Base-by-base conservation (phyloP, 2,329 filamentous ascomycete genomes). In the Aspergillus hortae region DNA sequence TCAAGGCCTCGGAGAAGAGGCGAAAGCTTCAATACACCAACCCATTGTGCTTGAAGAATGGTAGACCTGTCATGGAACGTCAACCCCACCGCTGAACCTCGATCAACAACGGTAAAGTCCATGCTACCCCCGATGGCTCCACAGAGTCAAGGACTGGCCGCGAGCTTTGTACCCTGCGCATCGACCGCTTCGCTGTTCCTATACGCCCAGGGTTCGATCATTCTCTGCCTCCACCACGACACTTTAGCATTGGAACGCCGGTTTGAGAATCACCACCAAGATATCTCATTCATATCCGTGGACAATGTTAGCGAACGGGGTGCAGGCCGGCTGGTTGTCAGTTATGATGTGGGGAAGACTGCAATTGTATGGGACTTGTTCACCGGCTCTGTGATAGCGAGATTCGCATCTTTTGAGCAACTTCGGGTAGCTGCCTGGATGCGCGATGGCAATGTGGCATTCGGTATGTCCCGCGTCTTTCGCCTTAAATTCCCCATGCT, bases 281-380 rank as follows among this genome's bases (percentile, higher is more conserved):
- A 95, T 59, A 85, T 99, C 27, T 81, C 87, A 50, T 81, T 96
- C 64, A 84, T 99, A 49, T 86, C 87, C 1, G 91, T 95, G 48
- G 94, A 99, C 70, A 97, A 92, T 66, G 85, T 89, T 51, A 96
- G 92, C 70, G 92, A 96, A 61, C 77, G 85, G 55, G 92, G 92
- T 3, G 86, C 87, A 1, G 94, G 92, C 25, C 81, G 92, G 57
- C 75, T 95, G 54, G 91, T 95, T 2, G 90, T 96, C 56, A 97
- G 91, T 74, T 96, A 96, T 65, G 94, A 99, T 77, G 83, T 83
- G 15, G 87, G 90, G 35, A 89, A 92, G 70, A 96, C 90, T 1
- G 90, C 92, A 4, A 96, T 97, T 66, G 90, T 97, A 6, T 99
- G 94, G 94, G 92, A 99, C 73, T 80, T 96, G 55, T 85, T 95